Base-by-base conservation (phyloP, 2,329 filamentous ascomycete genomes). In the Colletotrichum acutatum region DNA sequence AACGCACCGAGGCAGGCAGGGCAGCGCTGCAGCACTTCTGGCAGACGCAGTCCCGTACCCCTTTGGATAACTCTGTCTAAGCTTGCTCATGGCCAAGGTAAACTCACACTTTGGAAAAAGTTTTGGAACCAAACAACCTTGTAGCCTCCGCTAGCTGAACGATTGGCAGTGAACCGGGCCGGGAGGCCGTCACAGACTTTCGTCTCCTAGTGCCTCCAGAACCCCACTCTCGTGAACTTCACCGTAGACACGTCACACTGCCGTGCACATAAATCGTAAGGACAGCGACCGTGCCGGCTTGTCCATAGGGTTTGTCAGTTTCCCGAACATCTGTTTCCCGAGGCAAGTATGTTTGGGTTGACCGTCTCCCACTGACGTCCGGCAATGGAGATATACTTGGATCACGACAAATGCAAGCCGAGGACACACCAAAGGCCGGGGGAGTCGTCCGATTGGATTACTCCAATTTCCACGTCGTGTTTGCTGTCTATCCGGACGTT, bases 371-470 rank as follows among this genome's bases (percentile, higher is more conserved):
- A 26, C 26, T 16, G 12, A 24, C 61, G 22, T 22, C 6, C 24
- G 61, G 46, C 46, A 22, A 34, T 4, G 8, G n/a, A n/a, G 24
- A 60, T 37, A 67, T 66, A n/a, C 60, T 66, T 66, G 59, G 64
- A 66, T 59, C 37, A 60, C 19, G 26, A 34, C 59, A 54, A 58
- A 28, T n/a, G 46, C 28, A 53, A 37, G 14, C 24, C 14, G 28
- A 26, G 30, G n/a, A 19, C 28, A 42, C 42, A 53, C 5, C 42
- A 46, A 19, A 32, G 34, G 8, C 8, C 42, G 46, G 66, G 69
- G 70, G 69, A 64, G 42, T n/a, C 34, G 26, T 59, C 70, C 66
- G 66, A 72, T 72, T 72, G 70, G 70, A 26, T n/a, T 34, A 28
- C 37, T 22, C n/a, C 14, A n/a, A n/a, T 26, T 56, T 46, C 16